These are phyloP conservation scores for Hypoxylon subgilvum DNA, from an alignment of 495 filamentous ascomycete genomes.

Conservation along the genomic window DNA sequence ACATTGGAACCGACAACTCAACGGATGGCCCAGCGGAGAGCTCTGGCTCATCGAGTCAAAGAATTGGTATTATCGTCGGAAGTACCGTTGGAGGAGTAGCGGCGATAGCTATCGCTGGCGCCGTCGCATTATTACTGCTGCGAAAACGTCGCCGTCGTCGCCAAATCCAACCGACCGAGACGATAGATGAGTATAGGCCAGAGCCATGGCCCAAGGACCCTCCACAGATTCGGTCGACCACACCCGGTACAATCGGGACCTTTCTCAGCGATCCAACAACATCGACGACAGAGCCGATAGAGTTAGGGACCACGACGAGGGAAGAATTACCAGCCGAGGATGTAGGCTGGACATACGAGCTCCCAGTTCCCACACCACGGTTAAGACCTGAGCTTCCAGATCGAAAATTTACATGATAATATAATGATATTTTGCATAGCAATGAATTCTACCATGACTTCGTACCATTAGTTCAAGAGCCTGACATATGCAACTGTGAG, in stretches of 20 bases:
- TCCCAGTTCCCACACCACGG: conserved; percentile 35
- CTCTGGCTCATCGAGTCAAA: conserved; percentile 10
- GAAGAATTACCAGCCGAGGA: conserved; percentile 34
- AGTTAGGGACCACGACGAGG: conserved; percentile 17
- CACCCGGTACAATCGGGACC: conserved; percentile 30
- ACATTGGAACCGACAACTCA: not conserved
- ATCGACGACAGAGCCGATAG: conserved; percentile 18
- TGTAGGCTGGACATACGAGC: conserved; percentile 36
- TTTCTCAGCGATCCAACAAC: too few relatives aligned
- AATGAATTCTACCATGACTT: not conserved
- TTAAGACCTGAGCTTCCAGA: conserved; percentile 38
- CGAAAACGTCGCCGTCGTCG: conserved; percentile 15
- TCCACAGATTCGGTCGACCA: conserved; percentile 29
- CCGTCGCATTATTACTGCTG: conserved; percentile 15
- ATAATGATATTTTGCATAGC: conserved; percentile 11
- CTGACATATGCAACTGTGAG: not conserved
- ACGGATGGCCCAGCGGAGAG: conserved; percentile 6
- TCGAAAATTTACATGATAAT: conserved; percentile 36
- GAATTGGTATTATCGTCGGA: conserved; percentile 29
- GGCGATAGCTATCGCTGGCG: conserved; percentile 1
- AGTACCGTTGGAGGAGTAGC: conserved; percentile 33
- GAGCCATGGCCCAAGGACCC: conserved; percentile 43
- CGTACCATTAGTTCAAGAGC: conserved; percentile 7
- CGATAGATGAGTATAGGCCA: conserved; percentile 36
- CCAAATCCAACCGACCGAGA: conserved; percentile 16